Conservation (phyloP, 768 basidiomycete genomes). For the Tremella yokohamensis region DNA sequence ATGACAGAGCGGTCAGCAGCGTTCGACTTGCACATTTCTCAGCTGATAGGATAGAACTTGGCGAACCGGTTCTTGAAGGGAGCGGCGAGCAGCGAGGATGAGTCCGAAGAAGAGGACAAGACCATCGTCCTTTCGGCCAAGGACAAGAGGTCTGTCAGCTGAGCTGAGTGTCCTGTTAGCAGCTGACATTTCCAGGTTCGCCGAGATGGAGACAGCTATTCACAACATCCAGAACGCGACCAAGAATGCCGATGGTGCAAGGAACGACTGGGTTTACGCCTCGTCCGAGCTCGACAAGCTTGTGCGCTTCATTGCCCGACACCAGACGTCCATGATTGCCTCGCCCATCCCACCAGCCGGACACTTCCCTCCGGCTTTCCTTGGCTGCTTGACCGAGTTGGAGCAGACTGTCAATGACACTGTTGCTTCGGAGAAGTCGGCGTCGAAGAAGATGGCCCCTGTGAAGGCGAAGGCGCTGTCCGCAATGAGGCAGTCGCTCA, state of each 20-base stretch:
- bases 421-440: slow-evolving; percentile 79
- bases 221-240: slow-evolving; percentile 89
- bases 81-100: slow-evolving; percentile 52
- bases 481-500: slow-evolving; percentile 96
- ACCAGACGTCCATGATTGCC: slow-evolving; percentile 65
- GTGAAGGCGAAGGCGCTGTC: slow-evolving; percentile 89
- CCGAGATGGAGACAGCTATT: slow-evolving; percentile 90
- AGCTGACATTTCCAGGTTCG: slow-evolving; percentile 54
- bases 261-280: slow-evolving; percentile 93
- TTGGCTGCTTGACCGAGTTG: slow-evolving; percentile 55
- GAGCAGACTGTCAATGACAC: slow-evolving; percentile 72
- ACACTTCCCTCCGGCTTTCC: slow-evolving; percentile 61
- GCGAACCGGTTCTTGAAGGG: slow-evolving; percentile 49
- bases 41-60: slow-evolving; percentile 11
- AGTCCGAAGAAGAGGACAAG: slow-evolving; percentile 61
- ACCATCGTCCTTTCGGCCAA: slow-evolving; percentile 81
- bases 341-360: slow-evolving; percentile 81
- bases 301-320: slow-evolving; percentile 78
- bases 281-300: slow-evolving; percentile 96
- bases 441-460: slow-evolving; percentile 92
- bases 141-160: slow-evolving; percentile 62
- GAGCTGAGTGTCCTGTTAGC: not conserved
- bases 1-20: slow-evolving; percentile 18
- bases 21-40: not conserved
- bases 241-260: slow-evolving; percentile 57